A percentile compares a stretch with the other conserved stretches of the same genome.
phyloP scores from a whole-genome alignment of 768 basidiomycete genomes.

The Mycena polygramma region DNA sequence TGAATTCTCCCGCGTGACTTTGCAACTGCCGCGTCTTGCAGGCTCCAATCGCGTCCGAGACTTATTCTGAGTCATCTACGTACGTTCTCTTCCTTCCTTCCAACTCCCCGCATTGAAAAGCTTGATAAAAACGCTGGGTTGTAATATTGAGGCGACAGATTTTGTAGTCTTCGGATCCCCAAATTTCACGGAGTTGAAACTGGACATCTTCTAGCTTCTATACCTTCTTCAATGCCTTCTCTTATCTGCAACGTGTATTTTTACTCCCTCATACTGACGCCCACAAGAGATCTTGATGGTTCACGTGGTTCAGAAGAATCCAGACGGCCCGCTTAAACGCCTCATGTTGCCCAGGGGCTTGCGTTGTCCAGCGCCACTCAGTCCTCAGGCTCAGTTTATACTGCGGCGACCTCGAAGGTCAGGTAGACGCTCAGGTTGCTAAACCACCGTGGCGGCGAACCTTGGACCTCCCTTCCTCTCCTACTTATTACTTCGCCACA shows the following conservation, averaged over 20 bases:
- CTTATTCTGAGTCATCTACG: background rate
- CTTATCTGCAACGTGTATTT: constrained; percentile 20
- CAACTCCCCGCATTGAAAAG: background rate
- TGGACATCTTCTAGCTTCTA: background rate
- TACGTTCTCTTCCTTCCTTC: background rate
- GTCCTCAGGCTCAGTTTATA: background rate
- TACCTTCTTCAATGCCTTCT: background rate
- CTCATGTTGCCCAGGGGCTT: constrained; percentile 26
- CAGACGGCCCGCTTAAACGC: constrained; percentile 29
- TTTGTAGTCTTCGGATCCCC: too few species aligned
- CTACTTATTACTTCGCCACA: background rate
- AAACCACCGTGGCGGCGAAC: background rate
- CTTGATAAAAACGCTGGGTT: background rate
- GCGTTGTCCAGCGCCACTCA: constrained; percentile 1
- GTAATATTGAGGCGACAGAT: background rate
- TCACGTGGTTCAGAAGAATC: constrained; percentile 36
- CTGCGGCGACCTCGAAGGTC: constrained; percentile 11
- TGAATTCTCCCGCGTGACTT: constrained; percentile 17
- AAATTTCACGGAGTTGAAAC: background rate
- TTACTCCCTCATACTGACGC: constrained; percentile 18
- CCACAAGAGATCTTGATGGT: constrained; percentile 30
- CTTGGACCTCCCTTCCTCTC: background rate
- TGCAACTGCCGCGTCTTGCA: background rate
- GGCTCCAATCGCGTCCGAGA: background rate
- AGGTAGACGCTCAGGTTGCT: constrained; percentile 11